These are phyloP conservation scores for Fusarium papillatum DNA, from an alignment of 2,329 filamentous ascomycete species.

Conservation along the genomic window DNA sequence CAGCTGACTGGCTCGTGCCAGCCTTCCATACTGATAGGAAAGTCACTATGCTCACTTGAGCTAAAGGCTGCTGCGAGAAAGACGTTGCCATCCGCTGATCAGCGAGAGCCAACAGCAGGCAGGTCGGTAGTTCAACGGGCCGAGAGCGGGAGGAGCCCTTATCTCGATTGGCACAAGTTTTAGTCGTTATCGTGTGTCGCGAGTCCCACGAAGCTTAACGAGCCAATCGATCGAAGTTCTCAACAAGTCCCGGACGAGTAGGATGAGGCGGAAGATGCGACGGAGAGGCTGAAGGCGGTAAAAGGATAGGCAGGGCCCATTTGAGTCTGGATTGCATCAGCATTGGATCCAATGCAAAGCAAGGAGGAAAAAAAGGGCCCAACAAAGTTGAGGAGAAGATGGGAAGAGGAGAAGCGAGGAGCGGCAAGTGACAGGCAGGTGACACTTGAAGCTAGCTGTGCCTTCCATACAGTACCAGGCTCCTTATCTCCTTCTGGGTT, in stretches of 20 bases:
- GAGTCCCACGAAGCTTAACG: constrained; percentile 27
- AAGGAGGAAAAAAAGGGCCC: constrained; percentile 12
- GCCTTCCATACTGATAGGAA: constrained; percentile 1
- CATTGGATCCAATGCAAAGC: constrained; percentile 16
- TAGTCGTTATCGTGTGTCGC: constrained; percentile 11
- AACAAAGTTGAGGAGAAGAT: constrained; percentile 16
- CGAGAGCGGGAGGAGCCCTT: constrained; percentile 30
- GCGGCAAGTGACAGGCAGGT: constrained; percentile 14
- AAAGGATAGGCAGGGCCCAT: constrained; percentile 35
- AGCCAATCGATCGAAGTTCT: constrained; percentile 31
- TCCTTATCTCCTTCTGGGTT: constrained; percentile 35
- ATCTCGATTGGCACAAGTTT: constrained; percentile 9
- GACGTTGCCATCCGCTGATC: constrained; percentile 1
- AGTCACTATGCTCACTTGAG: constrained; percentile 22
- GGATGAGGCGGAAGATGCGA: constrained; percentile 3
- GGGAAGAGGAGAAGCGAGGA: constrained; percentile 27
- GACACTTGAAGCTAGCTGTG: constrained; percentile 19
- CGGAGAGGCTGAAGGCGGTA: constrained; percentile 19
- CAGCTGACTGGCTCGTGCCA: not conserved
- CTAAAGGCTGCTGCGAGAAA: constrained; percentile 13
- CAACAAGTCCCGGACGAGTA: constrained; percentile 16
- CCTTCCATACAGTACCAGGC: constrained; percentile 8
- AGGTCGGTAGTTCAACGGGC: constrained; percentile 4
- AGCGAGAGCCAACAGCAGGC: not conserved
- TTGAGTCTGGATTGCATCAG: constrained; percentile 40